Percentiles rank a stretch among this genome's conserved stretches.
Conservation (phyloP, 2,329 filamentous ascomycete genomes). For the Diaporthe sp. region DNA sequence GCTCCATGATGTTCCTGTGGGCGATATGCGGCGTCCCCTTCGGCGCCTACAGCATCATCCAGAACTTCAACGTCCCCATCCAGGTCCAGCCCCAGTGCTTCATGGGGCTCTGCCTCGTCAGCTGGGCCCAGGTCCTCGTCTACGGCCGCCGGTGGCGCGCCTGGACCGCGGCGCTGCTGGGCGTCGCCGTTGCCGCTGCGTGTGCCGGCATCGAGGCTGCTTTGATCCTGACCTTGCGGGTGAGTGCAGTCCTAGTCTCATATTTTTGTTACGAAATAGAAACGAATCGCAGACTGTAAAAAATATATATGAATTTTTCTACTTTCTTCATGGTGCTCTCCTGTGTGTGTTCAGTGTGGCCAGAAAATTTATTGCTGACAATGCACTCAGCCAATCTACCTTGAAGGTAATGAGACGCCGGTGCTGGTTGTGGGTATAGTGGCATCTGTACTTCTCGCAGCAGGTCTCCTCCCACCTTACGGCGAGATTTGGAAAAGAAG, state of each 20-base stretch:
- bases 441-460: conserved; percentile 68
- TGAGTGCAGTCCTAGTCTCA: conserved; percentile 48
- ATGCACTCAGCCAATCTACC: conserved; percentile 63
- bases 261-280: not conserved
- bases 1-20: conserved; percentile 75
- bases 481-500: conserved; percentile 73
- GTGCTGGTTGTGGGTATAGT: conserved; percentile 70
- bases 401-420: conserved; percentile 66
- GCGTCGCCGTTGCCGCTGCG: conserved; percentile 54
- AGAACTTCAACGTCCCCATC: conserved; percentile 59
- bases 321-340: not conserved
- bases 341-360: too few species aligned
- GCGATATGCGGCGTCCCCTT: conserved; percentile 65
- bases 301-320: not conserved
- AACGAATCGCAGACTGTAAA: too few species aligned
- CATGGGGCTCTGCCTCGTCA: conserved; percentile 55
- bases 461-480: conserved; percentile 72
- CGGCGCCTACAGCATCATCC: conserved; percentile 56
- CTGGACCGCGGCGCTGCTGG: conserved; percentile 61
- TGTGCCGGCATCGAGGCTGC: conserved; percentile 69
- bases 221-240: conserved; percentile 69
- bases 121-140: conserved; percentile 55
- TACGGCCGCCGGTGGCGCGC: conserved; percentile 60
- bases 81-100: conserved; percentile 60
- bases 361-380: conserved; percentile 27